Percentiles rank a stretch among this genome's conserved stretches.
These are phyloP conservation scores for Margaritispora aquatica DNA, from an alignment of 495 filamentous ascomycete genomes.

Conservation along the genomic window DNA sequence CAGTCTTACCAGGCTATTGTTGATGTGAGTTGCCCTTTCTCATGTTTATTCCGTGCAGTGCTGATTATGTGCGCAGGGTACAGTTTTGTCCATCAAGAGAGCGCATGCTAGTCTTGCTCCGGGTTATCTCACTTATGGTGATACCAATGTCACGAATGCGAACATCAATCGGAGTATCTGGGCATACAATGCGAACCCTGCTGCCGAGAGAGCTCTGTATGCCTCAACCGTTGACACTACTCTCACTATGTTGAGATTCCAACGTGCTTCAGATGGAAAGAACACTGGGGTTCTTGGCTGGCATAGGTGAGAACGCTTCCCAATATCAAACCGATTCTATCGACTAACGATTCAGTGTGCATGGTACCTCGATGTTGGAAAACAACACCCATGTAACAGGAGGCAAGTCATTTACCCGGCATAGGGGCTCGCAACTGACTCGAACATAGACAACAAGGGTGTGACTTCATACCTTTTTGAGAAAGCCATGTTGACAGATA, in stretches of 20 bases:
- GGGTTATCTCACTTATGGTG: constrained; percentile 37
- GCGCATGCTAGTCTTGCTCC: constrained; percentile 72
- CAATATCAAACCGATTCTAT: no score
- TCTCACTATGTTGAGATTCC: constrained; percentile 78
- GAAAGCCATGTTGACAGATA: constrained; percentile 48
- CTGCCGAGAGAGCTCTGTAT: constrained; percentile 68
- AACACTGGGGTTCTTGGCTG: constrained; percentile 78
- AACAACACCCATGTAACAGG: constrained; percentile 93
- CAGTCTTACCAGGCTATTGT: constrained; percentile 90
- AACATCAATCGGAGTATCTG: constrained; percentile 86
- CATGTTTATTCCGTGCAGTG: neutral
- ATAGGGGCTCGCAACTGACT: neutral
- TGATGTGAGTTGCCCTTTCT: constrained; percentile 32
- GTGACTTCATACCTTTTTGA: constrained; percentile 83
- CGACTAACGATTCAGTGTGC: constrained; percentile 9
- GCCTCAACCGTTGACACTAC: constrained; percentile 70
- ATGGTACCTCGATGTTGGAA: constrained; percentile 84
- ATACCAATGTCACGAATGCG: constrained; percentile 49
- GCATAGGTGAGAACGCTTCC: constrained; percentile 46
- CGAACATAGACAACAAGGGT: constrained; percentile 78
- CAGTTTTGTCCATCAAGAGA: constrained; percentile 72
- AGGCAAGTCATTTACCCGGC: neutral
- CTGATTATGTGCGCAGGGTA: constrained; percentile 38
- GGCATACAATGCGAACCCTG: constrained; percentile 85
- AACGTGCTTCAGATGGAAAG: constrained; percentile 50